Evolutionary conservation across 768 basidiomycete species (phyloP).

Genomic region (Amanita molliuscula): DNA sequence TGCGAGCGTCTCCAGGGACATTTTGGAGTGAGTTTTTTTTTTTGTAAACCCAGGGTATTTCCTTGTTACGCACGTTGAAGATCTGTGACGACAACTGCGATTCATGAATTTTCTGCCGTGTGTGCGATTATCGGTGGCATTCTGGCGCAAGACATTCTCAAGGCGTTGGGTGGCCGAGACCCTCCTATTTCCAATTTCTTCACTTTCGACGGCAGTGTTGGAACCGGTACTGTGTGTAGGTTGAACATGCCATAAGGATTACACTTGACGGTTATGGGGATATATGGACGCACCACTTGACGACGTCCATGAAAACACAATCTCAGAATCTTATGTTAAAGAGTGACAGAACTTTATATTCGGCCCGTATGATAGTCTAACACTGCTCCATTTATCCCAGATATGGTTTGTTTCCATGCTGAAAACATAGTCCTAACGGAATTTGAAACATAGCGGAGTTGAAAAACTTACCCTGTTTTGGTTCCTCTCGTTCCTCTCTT

Average conservation of each 20-base stretch:
- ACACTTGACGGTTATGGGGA: no score
- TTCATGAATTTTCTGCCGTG: conserved; percentile 83
- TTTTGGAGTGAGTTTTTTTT: conserved; percentile 44
- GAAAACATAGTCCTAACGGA: no score
- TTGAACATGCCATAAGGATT: conserved; percentile 32
- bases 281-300: no score
- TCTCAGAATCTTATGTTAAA: no score
- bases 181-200: conserved; percentile 91
- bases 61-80: conserved; percentile 26
- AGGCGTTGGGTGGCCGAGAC: conserved; percentile 83
- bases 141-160: conserved; percentile 89
- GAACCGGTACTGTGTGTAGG: conserved; percentile 59
- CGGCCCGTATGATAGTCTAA: no score
- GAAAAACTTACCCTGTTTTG: no score
- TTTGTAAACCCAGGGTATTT: conserved; percentile 8
- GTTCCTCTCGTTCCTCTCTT: no score
- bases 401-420: no score
- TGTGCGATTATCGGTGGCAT: conserved; percentile 94
- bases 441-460: no score
- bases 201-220: conserved; percentile 76
- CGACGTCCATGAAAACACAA: background rate
- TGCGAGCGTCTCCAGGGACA: conserved; percentile 39
- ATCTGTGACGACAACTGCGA: conserved; percentile 55
- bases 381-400: no score
- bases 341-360: no score